Percentiles rank a stretch among this genome's conserved stretches.
Conservation (phyloP, 2,329 filamentous ascomycete genomes). For the Colletotrichum caudatum region DNA sequence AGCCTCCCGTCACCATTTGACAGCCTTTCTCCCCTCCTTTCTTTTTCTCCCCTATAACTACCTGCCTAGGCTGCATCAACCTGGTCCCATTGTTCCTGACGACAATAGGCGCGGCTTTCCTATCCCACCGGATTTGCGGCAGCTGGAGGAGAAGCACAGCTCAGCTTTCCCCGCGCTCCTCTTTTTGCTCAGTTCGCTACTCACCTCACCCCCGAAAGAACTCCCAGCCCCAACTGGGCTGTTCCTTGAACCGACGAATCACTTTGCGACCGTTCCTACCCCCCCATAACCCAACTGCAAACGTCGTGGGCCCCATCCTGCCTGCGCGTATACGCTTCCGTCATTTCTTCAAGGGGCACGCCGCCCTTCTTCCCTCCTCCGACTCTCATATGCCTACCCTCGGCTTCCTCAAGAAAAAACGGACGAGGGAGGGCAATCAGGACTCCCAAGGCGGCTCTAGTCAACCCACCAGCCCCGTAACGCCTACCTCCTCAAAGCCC, state of each 20-base stretch:
- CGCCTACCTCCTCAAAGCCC: slow-evolving; percentile 66
- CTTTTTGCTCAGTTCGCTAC: slow-evolving; percentile 26
- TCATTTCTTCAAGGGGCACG: slow-evolving; percentile 32
- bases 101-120: slow-evolving; percentile 32
- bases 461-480: slow-evolving; percentile 73
- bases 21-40: not conserved
- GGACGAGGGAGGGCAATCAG: slow-evolving; percentile 89
- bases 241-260: slow-evolving; percentile 38
- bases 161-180: slow-evolving; percentile 29
- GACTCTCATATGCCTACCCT: slow-evolving; percentile 83
- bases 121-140: slow-evolving; percentile 21
- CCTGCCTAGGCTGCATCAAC: slow-evolving; percentile 14
- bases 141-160: slow-evolving; percentile 10
- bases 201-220: slow-evolving; percentile 20
- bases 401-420: slow-evolving; percentile 98
- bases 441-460: slow-evolving; percentile 75
- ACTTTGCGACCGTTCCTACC: slow-evolving; percentile 36
- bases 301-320: slow-evolving; percentile 39
- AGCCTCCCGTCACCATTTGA: slow-evolving; percentile 2
- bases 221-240: slow-evolving; percentile 29
- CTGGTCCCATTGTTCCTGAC: slow-evolving; percentile 40
- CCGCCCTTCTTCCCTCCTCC: slow-evolving; percentile 47
- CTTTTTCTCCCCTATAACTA: not conserved
- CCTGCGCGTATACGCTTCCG: slow-evolving; percentile 23
- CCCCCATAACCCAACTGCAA: slow-evolving; percentile 34